Base-by-base conservation (phyloP, 2,329 filamentous ascomycete genomes). In the Penicillium palitans region DNA sequence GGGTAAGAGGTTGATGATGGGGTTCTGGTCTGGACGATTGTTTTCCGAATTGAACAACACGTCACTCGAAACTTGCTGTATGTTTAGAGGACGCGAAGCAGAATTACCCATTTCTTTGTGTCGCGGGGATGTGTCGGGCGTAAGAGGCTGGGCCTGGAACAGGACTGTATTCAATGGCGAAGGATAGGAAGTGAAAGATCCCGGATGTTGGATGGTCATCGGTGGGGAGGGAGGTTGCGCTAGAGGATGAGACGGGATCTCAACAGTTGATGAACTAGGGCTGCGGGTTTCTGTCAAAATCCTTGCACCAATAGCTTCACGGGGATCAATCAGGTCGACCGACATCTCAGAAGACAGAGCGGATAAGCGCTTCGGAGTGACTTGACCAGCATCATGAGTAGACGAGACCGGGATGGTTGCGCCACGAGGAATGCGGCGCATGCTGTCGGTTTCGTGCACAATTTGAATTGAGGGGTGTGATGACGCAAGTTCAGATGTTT, bases 281-380 rank as follows among this genome's bases (percentile, higher is more conserved):
- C 71, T 76, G 19, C 65, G 72, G 33, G 70, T 73, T 58, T 69
- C 72, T 13, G 65, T 66, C 19, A 70, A 75, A 55, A 68, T 62
- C 35, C 70, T 68, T n/a, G 68, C 65, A n/a, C 70, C 71, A 10
- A 62, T 51, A 33, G 66, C 71, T 52, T 79, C 75, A 21, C 68
- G 66, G 25, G 67, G 60, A 46, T 81, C 78, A 54, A 81, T 79
- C 33, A 81, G 74, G 46, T 83, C 81, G 21, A 83, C 75, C 4
- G 82, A 83, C 25, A 83, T 71, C 48, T 81, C 77, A 17, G 79
- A 80, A 12, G 76, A 81, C 37, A 81, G 65, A 50, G 85, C 84
- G 55, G 83, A 86, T 33, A 84, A 69, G 47, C 81, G 81, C 55
- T 82, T 80, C 6, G 64, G 62, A 41, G 84, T 82, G 56, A 82